Evolutionary conservation across 345 rosid genomes (phyloP), one percentile per base, ranked within the genome.

Genomic region (Eucalyptus camaldulensis): DNA sequence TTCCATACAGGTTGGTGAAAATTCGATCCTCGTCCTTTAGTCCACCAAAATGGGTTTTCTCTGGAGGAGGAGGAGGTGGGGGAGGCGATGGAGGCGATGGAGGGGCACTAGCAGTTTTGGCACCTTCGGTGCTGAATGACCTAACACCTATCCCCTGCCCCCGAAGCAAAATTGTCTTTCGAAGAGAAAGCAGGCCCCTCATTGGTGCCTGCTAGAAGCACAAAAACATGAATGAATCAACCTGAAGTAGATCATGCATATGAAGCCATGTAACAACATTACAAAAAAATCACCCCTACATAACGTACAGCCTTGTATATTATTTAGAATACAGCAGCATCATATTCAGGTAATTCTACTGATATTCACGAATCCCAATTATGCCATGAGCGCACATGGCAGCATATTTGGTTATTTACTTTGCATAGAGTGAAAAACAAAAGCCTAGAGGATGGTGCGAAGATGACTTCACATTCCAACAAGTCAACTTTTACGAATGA

Each of bases 11-110:
- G 88, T 98, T 98, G 87, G 99, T 96, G 91, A 98, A 97, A 87
- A 98, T 98, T 81, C 99, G 93, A 89, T 98, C 99, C 92, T 97
- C 99, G 76, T 98, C 99, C 90, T 95, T 98, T 86, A 98, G 92
- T 89, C 97, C 99, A 90, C 99, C 99, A 80, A 98, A 98, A 93
- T 96, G 99, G 90, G 99, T 96, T 94, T 97, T 98, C 92, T 98
- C 99, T 1, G 98, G 99, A 89, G 99, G 97, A 12, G 99, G 99
- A 15, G 98, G 98, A 14, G 97, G 96, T 49, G 97, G 96, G 4
- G 98, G 96, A 67, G 99, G 95, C 92, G 94, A 96, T 49, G 90
- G 88, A 67, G 99, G 95, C 92, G 94, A 97, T 49, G 90, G 88
- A 31, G 99, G 93, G 87, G 94, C 88, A 88, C 93, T 90, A 53